Conservation (phyloP, 2,329 filamentous ascomycete genomes). For the Penicillium nordicum region DNA sequence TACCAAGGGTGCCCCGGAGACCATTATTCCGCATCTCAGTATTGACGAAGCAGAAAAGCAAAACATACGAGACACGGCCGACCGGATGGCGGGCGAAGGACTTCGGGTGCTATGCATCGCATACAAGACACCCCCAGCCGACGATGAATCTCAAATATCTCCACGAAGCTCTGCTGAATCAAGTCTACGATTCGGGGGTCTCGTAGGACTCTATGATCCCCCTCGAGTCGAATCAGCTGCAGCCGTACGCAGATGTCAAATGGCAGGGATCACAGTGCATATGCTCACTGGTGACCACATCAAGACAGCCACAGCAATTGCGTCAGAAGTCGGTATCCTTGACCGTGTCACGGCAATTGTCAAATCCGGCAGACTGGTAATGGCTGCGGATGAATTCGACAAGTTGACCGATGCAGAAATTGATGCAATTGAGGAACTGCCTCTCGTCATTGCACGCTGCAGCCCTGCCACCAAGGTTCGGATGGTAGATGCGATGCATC, state of each 20-base stretch:
- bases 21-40: slow-evolving; percentile 44
- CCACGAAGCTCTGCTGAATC: slow-evolving; percentile 51
- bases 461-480: slow-evolving; percentile 82
- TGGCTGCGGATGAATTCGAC: slow-evolving; percentile 57
- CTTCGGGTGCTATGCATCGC: slow-evolving; percentile 60
- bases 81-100: slow-evolving; percentile 59
- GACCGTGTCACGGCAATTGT: slow-evolving; percentile 40
- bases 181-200: slow-evolving; percentile 55
- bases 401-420: slow-evolving; percentile 52
- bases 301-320: slow-evolving; percentile 56
- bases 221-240: slow-evolving; percentile 58
- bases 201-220: slow-evolving; percentile 61
- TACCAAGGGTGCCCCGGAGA: slow-evolving; percentile 62
- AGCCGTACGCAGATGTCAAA: slow-evolving; percentile 52
- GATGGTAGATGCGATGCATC: slow-evolving; percentile 84
- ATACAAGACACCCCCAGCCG: slow-evolving; percentile 30
- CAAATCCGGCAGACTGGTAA: slow-evolving; percentile 46
- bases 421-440: slow-evolving; percentile 68
- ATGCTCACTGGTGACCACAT: slow-evolving; percentile 59
- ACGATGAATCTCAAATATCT: slow-evolving; percentile 30
- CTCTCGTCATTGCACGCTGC: slow-evolving; percentile 78
- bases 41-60: slow-evolving; percentile 21
- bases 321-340: slow-evolving; percentile 56
- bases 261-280: slow-evolving; percentile 56
- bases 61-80: slow-evolving; percentile 36